Percentiles rank a stretch among this genome's conserved stretches.
These are phyloP conservation scores for Alternaria sp. DNA, from an alignment of 2,329 filamentous ascomycete genomes.

Conservation along the genomic window DNA sequence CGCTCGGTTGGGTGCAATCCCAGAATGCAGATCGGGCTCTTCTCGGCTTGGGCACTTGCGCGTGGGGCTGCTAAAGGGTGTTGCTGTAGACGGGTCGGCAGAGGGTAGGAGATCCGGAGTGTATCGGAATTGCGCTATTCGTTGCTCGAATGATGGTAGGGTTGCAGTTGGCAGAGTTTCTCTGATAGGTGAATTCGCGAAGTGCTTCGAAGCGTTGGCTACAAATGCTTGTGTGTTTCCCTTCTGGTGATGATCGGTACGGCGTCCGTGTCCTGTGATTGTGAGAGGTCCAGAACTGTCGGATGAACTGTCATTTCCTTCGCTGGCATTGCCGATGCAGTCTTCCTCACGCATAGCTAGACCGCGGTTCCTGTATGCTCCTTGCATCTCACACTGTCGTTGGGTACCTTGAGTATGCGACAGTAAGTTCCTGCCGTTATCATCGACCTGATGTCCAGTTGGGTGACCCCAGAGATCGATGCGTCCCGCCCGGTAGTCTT, in stretches of 20 bases:
- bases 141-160: neutral
- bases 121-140: neutral
- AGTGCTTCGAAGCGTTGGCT: neutral
- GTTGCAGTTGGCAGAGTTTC: neutral
- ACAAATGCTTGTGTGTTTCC: neutral
- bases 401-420: neutral
- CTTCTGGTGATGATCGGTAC: neutral
- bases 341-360: too few species aligned
- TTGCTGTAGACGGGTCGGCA: neutral
- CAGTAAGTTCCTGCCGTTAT: neutral
- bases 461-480: conserved; percentile 26
- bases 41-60: neutral
- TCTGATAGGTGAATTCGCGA: neutral
- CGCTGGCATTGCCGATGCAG: neutral
- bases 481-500: conserved; percentile 21
- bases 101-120: neutral
- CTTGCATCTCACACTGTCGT: fast-evolving
- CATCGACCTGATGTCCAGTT: neutral
- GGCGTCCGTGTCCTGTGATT: neutral
- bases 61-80: neutral
- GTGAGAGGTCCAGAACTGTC: neutral
- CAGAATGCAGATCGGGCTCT: neutral
- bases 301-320: neutral
- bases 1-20: neutral
- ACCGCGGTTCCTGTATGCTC: too few species aligned